Evolutionary conservation across 225 moss, liverwort and hornwort species (phyloP).

Genomic region (Physcomitrellopsis africana): DNA sequence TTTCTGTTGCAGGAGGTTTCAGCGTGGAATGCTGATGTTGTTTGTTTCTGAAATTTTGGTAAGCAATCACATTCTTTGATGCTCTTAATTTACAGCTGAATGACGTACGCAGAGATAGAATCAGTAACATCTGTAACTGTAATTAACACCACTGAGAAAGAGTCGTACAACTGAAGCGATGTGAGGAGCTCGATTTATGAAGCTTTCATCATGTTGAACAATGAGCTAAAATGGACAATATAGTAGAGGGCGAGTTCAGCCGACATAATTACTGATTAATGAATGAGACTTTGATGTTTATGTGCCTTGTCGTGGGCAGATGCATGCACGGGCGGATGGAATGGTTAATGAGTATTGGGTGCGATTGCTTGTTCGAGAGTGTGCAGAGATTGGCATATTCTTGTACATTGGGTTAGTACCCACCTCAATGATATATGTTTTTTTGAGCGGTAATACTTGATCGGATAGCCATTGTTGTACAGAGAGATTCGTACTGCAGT

Average conservation of each 20-base stretch:
- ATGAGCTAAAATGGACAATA: not conserved
- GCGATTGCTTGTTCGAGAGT: slow-evolving; percentile 77
- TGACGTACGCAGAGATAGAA: not conserved
- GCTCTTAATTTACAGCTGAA: not conserved
- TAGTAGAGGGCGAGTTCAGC: not conserved
- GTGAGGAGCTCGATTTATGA: too few species aligned
- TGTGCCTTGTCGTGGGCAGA: slow-evolving; percentile 43
- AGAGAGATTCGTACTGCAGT: too few species aligned
- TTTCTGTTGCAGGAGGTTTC: slow-evolving; percentile 72
- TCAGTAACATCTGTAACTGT: not conserved
- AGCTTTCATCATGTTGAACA: too few species aligned
- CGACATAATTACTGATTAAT: not conserved
- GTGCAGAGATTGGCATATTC: slow-evolving; percentile 79
- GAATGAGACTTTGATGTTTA: slow-evolving; percentile 21
- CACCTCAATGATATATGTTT: not conserved
- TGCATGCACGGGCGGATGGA: slow-evolving; percentile 80
- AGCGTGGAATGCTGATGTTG: slow-evolving; percentile 78
- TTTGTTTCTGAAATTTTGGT: slow-evolving; percentile 86
- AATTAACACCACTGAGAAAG: too few species aligned
- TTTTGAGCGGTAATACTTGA: not conserved
- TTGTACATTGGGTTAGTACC: slow-evolving; percentile 75
- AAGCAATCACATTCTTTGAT: slow-evolving; percentile 25
- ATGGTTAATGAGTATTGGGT: slow-evolving; percentile 84
- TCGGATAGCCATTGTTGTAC: too few species aligned
- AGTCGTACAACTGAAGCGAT: too few species aligned